These are phyloP conservation scores for Colletotrichum caudatum DNA, from an alignment of 2,329 filamentous ascomycete species.

Conservation along the genomic window DNA sequence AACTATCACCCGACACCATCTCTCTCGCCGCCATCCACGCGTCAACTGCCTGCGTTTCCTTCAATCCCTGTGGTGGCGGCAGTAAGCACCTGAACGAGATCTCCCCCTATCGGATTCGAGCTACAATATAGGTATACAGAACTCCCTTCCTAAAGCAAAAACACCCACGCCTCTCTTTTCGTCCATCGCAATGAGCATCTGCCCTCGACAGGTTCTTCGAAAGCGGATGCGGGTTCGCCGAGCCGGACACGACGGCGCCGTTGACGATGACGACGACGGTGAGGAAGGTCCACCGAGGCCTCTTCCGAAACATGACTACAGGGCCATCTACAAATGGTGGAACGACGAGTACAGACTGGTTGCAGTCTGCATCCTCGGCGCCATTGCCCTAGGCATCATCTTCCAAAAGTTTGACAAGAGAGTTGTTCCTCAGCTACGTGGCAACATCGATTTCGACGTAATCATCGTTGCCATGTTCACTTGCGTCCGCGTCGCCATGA, in stretches of 20 bases:
- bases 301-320: conserved; percentile 29
- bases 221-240: background rate
- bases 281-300: conserved; percentile 25
- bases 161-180: background rate
- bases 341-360: conserved; percentile 52
- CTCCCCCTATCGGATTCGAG: background rate
- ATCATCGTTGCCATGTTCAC: conserved; percentile 54
- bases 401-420: conserved; percentile 49
- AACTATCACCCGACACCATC: background rate
- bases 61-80: background rate
- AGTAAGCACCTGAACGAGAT: background rate
- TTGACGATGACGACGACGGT: conserved; percentile 24
- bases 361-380: conserved; percentile 47
- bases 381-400: conserved; percentile 47
- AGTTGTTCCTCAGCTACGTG: conserved; percentile 47
- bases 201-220: background rate
- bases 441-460: conserved; percentile 50
- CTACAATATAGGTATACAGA: conserved; percentile 1
- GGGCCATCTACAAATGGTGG: conserved; percentile 52
- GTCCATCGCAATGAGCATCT: background rate
- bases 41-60: background rate
- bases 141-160: background rate
- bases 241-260: conserved; percentile 25
- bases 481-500: conserved; percentile 52
- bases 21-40: background rate